Evolutionary conservation across 73 alveolate species (phyloP).

Genomic region (Paraurostyla sp.): DNA sequence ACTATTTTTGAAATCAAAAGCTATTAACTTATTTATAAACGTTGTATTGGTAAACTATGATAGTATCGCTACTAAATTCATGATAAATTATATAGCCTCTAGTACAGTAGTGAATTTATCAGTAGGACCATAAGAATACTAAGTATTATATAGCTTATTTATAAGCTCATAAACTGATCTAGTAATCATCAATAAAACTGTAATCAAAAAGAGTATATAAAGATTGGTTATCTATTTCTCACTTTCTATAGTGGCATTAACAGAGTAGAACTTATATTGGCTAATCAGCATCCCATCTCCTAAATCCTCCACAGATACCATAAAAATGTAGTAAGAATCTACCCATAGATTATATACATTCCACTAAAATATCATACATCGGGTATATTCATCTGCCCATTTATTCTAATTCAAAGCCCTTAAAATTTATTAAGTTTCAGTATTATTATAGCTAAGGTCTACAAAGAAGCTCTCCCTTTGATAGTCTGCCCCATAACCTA

Average conservation of each 20-base stretch:
- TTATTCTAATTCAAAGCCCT: not conserved
- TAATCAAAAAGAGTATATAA: not conserved
- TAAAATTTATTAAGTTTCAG: not conserved
- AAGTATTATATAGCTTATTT: no score
- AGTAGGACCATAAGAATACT: not conserved
- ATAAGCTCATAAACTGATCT: constrained; percentile 2
- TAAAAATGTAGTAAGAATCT: constrained; percentile 10
- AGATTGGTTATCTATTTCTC: not conserved
- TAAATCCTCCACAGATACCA: not conserved
- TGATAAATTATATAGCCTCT: not conserved
- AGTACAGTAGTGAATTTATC: not conserved
- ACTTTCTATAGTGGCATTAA: constrained; percentile 31
- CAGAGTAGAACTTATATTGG: constrained; percentile 2
- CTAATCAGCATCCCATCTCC: constrained; percentile 44
- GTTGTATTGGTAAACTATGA: constrained; percentile 19
- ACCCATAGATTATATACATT: constrained; percentile 42
- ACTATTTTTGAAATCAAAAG: not conserved
- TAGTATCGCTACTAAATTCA: constrained; percentile 13
- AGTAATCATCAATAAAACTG: not conserved
- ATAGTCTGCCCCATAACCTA: not conserved
- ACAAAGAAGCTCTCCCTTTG: not conserved
- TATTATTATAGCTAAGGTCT: not conserved
- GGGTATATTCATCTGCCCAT: constrained; percentile 31
- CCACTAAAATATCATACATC: constrained; percentile 21
- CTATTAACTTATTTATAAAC: not conserved